Conservation (phyloP, 768 basidiomycete genomes). For the Termitomyces sp. region DNA sequence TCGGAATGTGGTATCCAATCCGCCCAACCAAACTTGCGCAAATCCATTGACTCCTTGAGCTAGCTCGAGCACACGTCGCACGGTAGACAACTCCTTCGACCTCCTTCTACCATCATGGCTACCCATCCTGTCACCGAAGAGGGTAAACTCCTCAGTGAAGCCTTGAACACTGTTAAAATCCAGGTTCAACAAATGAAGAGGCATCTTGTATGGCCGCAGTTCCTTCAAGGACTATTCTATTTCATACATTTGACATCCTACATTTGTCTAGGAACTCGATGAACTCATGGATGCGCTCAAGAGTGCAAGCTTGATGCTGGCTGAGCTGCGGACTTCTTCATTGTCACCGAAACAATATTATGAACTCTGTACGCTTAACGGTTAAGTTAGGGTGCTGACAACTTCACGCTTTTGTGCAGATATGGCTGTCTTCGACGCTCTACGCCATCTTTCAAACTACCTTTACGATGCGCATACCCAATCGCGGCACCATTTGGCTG, state of each 20-base stretch:
- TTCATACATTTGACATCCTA: not conserved
- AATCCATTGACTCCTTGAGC: not conserved
- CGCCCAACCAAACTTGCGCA: conserved; percentile 1
- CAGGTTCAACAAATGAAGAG: conserved; percentile 95
- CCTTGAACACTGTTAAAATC: conserved; percentile 80
- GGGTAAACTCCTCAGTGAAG: conserved; percentile 82
- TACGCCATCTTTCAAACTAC: conserved; percentile 93
- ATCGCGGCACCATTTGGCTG: conserved; percentile 91
- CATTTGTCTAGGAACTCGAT: conserved; percentile 68
- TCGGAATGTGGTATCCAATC: not conserved
- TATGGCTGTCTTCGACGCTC: conserved; percentile 97
- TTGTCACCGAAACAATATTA: conserved; percentile 97
- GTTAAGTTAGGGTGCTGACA: not conserved
- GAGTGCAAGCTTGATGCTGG: conserved; percentile 95
- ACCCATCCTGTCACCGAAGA: conserved; percentile 55
- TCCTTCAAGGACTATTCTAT: not conserved
- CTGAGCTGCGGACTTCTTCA: conserved; percentile 89
- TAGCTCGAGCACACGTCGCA: conserved; percentile 2
- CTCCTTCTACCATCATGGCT: conserved; percentile 12
- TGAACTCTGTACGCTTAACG: conserved; percentile 73
- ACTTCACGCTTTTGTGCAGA: conserved; percentile 41
- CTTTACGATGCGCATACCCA: conserved; percentile 93
- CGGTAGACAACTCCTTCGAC: conserved; percentile 5
- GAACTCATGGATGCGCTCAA: conserved; percentile 99
- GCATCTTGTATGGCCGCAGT: conserved; percentile 61